These are phyloP conservation scores for Rhizopogon salebrosus DNA, from an alignment of 768 basidiomycete genomes.

Conservation along the genomic window DNA sequence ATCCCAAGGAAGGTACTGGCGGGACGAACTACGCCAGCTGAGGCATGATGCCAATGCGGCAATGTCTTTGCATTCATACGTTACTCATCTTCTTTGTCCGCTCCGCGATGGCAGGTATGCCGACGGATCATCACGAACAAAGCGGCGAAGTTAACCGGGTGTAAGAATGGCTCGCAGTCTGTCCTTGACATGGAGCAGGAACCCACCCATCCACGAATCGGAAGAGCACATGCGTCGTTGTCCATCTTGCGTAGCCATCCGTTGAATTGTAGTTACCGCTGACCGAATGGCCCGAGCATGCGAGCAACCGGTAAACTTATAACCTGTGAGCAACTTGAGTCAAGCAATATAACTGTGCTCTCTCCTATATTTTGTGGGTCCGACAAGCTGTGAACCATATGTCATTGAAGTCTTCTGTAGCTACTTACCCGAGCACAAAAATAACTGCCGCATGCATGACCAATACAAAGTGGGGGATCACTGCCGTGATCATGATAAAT, in stretches of 20 bases:
- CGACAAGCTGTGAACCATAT: not conserved
- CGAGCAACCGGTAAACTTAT: not conserved
- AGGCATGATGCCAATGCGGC: too few relatives aligned
- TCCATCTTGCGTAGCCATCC: not conserved
- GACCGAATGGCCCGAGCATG: not conserved
- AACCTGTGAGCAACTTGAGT: not conserved
- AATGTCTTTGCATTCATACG: conserved; percentile 27
- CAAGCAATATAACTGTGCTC: not conserved
- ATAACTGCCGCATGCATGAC: conserved; percentile 23
- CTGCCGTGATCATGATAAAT: conserved; percentile 13
- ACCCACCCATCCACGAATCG: conserved; percentile 15
- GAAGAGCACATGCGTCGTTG: conserved; percentile 12
- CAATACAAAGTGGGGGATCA: conserved; percentile 25
- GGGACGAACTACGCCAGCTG: conserved; percentile 33
- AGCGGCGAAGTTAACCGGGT: not conserved
- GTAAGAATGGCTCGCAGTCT: conserved; percentile 1
- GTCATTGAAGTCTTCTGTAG: not conserved
- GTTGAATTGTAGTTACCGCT: not conserved
- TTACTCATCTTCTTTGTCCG: conserved; percentile 23
- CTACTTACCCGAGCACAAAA: conserved; percentile 7
- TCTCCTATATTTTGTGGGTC: not conserved
- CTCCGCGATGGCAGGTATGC: conserved; percentile 4
- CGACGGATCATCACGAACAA: not conserved
- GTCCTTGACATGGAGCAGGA: conserved; percentile 3
- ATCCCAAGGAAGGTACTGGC: conserved; percentile 31